Evolutionary conservation across 805 yeast species (phyloP).

Genomic region (Ogataea paraovalis): DNA sequence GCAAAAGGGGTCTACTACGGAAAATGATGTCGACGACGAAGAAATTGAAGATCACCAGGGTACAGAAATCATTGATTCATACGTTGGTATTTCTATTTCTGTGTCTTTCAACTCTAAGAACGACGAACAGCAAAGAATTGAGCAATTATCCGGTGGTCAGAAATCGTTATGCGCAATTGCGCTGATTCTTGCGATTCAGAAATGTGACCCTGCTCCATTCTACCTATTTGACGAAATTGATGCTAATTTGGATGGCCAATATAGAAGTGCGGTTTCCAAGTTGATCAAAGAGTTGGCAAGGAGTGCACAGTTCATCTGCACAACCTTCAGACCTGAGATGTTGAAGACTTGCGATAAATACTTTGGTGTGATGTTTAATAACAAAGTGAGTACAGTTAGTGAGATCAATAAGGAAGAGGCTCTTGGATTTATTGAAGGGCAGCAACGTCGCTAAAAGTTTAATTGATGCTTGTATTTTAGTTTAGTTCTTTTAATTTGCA

Average conservation of each 20-base stretch:
- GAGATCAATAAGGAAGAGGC: conserved; percentile 74
- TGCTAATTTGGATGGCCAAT: conserved; percentile 91
- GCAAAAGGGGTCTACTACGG: conserved; percentile 4
- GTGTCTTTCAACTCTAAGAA: conserved; percentile 86
- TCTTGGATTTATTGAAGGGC: conserved; percentile 76
- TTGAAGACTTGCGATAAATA: conserved; percentile 79
- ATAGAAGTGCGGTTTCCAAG: conserved; percentile 80
- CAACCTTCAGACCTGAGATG: conserved; percentile 94
- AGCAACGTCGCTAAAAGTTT: conserved; percentile 27
- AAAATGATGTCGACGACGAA: conserved; percentile 16
- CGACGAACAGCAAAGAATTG: conserved; percentile 83
- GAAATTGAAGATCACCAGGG: conserved; percentile 18
- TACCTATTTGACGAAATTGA: conserved; percentile 95
- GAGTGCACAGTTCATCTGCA: conserved; percentile 88
- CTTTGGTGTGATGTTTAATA: conserved; percentile 81
- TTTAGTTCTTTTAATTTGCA: too few species aligned
- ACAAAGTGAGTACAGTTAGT: conserved; percentile 74
- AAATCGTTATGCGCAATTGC: conserved; percentile 96
- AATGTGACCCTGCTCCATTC: conserved; percentile 95
- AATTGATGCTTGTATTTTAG: not conserved
- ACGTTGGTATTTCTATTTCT: conserved; percentile 76
- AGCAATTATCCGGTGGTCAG: conserved; percentile 95
- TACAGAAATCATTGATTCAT: conserved; percentile 44
- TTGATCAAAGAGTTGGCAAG: conserved; percentile 62
- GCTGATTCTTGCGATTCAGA: conserved; percentile 87